A percentile compares a stretch with the other conserved stretches of the same genome.
Evolutionary conservation across 768 basidiomycete genomes (phyloP).

Genomic region (Boletus rubescentipes): DNA sequence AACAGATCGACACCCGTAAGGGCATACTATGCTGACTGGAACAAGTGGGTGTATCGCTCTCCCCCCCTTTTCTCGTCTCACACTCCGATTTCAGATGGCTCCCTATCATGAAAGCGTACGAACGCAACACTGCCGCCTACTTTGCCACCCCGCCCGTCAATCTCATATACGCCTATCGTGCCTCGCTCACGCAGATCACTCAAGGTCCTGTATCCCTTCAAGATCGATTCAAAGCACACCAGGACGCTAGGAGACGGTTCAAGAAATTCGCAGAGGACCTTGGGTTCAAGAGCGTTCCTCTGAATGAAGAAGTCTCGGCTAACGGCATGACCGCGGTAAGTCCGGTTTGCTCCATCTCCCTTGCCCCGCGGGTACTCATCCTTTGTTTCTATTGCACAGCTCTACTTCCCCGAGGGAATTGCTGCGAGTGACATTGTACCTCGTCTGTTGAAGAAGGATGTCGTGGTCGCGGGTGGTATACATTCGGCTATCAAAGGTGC

Average conservation of each 20-base stretch:
- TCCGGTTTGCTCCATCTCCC: not conserved
- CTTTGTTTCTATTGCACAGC: constrained; percentile 31
- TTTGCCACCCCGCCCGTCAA: constrained; percentile 97
- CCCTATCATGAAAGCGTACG: constrained; percentile 93
- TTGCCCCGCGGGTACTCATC: not conserved
- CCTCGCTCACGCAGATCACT: constrained; percentile 75
- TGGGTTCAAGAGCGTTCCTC: constrained; percentile 74
- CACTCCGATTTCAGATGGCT: constrained; percentile 58
- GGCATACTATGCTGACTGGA: constrained; percentile 90
- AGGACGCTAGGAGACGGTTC: constrained; percentile 62
- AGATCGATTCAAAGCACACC: constrained; percentile 78
- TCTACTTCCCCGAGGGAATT: constrained; percentile 86
- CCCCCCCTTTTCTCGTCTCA: not conserved
- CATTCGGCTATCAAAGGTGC: constrained; percentile 81
- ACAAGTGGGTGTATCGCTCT: constrained; percentile 47
- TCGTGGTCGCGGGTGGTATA: constrained; percentile 87
- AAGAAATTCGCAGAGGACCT: constrained; percentile 63
- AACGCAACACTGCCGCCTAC: constrained; percentile 76
- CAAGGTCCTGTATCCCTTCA: constrained; percentile 61
- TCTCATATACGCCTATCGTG: constrained; percentile 87
- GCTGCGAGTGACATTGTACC: constrained; percentile 74
- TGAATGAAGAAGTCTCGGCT: constrained; percentile 61
- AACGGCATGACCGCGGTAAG: constrained; percentile 94
- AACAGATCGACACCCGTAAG: constrained; percentile 49
- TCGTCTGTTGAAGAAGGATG: constrained; percentile 62